phyloP scores from a whole-genome alignment of 2,329 filamentous ascomycete species.

The Colletotrichum lentis region DNA sequence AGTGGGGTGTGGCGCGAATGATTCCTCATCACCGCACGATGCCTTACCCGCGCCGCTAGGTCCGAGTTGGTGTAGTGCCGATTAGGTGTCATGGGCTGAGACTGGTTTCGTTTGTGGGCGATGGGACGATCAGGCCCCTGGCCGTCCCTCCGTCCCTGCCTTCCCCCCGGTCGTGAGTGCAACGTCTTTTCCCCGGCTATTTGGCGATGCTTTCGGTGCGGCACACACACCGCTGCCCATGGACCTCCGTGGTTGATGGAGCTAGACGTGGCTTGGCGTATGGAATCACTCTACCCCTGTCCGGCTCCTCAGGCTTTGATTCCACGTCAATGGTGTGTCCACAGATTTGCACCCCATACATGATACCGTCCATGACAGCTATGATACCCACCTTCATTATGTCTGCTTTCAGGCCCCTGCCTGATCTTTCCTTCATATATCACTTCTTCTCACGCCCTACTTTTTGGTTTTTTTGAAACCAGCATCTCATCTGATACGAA shows the following conservation, averaged over 20 bases:
- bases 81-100: not conserved
- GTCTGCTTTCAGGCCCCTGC: not conserved
- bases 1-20: slow-evolving; percentile 8
- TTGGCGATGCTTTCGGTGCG: slow-evolving; percentile 5
- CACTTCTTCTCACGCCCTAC: not conserved
- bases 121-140: not conserved
- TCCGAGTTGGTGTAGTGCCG: slow-evolving; percentile 16
- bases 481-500: not conserved
- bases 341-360: not conserved
- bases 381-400: not conserved
- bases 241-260: slow-evolving; percentile 8
- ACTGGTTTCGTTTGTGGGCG: not conserved
- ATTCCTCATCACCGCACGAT: slow-evolving; percentile 26
- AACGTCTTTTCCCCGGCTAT: not conserved
- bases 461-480: not conserved
- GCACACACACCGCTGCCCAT: slow-evolving; percentile 24
- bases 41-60: slow-evolving; percentile 18
- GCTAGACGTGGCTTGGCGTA: slow-evolving; percentile 20
- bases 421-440: not conserved
- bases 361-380: not conserved
- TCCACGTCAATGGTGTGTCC: not conserved
- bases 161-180: slow-evolving; percentile 15
- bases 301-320: not conserved
- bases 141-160: not conserved
- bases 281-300: slow-evolving; percentile 28